Conservation (phyloP, 1,139 yeast genomes). For the Starmera stellimalicola region DNA sequence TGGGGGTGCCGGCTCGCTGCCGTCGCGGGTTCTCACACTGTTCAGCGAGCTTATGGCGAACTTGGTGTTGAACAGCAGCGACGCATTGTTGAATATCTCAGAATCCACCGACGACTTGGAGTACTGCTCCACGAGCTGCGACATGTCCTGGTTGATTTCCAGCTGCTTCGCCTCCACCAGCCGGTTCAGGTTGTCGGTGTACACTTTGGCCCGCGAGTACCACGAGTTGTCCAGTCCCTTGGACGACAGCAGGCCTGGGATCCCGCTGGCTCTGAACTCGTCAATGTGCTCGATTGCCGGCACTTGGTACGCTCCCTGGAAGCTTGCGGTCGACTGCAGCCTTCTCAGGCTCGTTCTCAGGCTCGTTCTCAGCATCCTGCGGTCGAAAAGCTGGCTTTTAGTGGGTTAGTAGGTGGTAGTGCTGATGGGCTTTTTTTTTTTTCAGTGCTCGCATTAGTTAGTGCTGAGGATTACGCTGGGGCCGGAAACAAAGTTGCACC, state of each 20-base stretch:
- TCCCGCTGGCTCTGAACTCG: conserved; percentile 25
- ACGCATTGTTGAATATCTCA: conserved; percentile 44
- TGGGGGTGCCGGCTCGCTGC: conserved; percentile 8
- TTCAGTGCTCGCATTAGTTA: too few relatives aligned
- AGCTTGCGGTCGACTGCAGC: conserved; percentile 1
- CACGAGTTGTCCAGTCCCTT: conserved; percentile 48
- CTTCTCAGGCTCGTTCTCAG: too few relatives aligned
- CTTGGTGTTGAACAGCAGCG: conserved; percentile 48
- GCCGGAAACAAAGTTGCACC: not conserved
- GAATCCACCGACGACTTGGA: conserved; percentile 22
- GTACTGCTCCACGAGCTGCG: conserved; percentile 19
- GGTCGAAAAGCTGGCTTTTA: too few relatives aligned
- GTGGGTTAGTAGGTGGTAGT: too few relatives aligned
- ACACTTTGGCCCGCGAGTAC: conserved; percentile 42
- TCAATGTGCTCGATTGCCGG: conserved; percentile 16
- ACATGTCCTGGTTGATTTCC: conserved; percentile 15
- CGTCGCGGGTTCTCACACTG: conserved; percentile 19
- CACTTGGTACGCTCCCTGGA: conserved; percentile 10
- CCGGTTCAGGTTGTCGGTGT: conserved; percentile 37
- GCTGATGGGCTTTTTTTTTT: too few relatives aligned
- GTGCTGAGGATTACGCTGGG: conserved; percentile 5
- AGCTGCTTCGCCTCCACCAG: conserved; percentile 15
- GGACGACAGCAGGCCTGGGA: conserved; percentile 46
- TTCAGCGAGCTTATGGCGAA: conserved; percentile 50
- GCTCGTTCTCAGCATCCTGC: too few relatives aligned